Conservation (phyloP, 768 basidiomycete genomes). For the Amanita rubescens region DNA sequence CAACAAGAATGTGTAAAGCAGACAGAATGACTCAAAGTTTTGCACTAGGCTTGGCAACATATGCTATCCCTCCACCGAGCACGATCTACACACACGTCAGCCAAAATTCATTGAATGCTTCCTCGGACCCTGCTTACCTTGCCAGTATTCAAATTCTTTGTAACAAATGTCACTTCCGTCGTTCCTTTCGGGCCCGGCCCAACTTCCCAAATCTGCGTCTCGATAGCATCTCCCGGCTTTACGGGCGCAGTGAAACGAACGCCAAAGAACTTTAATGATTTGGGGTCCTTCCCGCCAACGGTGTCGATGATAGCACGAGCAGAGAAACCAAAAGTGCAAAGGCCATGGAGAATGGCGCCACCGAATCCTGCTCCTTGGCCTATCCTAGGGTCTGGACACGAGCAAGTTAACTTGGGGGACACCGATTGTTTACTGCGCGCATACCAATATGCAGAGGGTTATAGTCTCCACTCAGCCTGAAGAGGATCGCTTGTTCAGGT, state of each 20-base stretch:
- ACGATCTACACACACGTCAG: constrained; percentile 26
- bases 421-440: constrained; percentile 6
- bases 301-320: constrained; percentile 67
- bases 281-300: constrained; percentile 53
- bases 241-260: constrained; percentile 80
- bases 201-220: constrained; percentile 76
- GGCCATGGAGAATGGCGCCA: constrained; percentile 79
- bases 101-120: background rate
- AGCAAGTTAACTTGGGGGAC: background rate
- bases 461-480: constrained; percentile 73
- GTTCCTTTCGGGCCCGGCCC: constrained; percentile 56
- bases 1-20: background rate
- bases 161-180: constrained; percentile 53
- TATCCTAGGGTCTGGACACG: constrained; percentile 53
- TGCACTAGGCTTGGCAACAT: constrained; percentile 38
- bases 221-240: constrained; percentile 72
- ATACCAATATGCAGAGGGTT: constrained; percentile 71
- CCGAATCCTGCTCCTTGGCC: constrained; percentile 75
- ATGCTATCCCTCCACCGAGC: constrained; percentile 58
- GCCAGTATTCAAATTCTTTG: constrained; percentile 50
- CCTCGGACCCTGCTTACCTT: constrained; percentile 33
- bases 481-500: constrained; percentile 60
- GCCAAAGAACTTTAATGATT: constrained; percentile 59
- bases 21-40: background rate
- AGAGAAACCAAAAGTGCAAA: constrained; percentile 76